A percentile compares a stretch with the other conserved stretches of the same genome.
Conservation (phyloP, 2,329 filamentous ascomycete species). For the Tolypocladium endophyticum region DNA sequence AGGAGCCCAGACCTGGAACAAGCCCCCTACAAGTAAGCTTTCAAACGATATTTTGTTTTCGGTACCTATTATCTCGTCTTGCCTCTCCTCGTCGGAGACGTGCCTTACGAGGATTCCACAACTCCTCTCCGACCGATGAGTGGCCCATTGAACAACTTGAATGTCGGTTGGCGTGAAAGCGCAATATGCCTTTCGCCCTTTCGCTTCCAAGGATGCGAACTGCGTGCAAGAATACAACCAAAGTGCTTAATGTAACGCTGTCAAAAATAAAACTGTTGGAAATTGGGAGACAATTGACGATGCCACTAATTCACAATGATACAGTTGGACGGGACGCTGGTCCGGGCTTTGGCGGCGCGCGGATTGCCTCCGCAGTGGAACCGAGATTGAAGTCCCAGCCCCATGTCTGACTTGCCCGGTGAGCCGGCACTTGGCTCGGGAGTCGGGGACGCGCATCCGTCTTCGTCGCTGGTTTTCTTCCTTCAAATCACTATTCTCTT, state of each 20-base stretch:
- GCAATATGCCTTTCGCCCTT: background rate
- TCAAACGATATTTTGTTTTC: background rate
- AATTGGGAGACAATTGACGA: background rate
- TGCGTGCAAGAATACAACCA: background rate
- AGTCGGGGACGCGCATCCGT: background rate
- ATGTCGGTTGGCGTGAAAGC: background rate
- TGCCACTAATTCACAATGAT: background rate
- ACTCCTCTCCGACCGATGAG: background rate
- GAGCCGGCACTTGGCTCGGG: background rate
- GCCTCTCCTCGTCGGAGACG: background rate
- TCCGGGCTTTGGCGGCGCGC: too few species aligned
- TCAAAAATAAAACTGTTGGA: background rate
- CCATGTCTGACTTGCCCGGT: background rate
- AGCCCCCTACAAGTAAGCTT: background rate
- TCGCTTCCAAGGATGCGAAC: background rate
- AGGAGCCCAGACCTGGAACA: background rate
- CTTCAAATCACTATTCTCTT: background rate
- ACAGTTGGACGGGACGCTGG: background rate
- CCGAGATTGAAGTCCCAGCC: background rate
- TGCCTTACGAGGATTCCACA: background rate
- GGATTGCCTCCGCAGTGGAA: background rate
- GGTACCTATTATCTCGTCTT: background rate
- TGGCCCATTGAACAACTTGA: background rate
- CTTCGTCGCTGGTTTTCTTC: background rate
- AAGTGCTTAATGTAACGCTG: background rate